These are phyloP conservation scores for Thielaviopsis euricoi DNA, from an alignment of 2,329 filamentous ascomycete species.

Conservation along the genomic window DNA sequence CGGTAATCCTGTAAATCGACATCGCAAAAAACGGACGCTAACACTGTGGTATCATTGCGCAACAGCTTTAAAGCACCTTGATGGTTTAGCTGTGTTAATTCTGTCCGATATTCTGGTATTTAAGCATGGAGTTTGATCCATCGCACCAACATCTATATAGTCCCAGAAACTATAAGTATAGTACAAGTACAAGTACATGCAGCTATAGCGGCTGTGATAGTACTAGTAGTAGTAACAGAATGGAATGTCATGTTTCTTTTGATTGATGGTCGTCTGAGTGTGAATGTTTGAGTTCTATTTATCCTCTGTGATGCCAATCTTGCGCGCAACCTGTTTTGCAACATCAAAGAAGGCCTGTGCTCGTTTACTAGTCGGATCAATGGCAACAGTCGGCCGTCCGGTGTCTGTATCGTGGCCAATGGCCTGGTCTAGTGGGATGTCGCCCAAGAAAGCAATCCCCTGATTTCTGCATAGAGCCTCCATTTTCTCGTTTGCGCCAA, in stretches of 20 bases:
- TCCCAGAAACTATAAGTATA: not conserved
- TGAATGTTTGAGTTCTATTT: not conserved
- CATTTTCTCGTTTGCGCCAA: conserved; percentile 51
- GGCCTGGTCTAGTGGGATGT: conserved; percentile 71
- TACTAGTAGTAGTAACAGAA: not conserved
- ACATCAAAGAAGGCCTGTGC: conserved; percentile 57
- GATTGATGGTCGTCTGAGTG: no score
- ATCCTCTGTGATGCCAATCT: conserved; percentile 21
- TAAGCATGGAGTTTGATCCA: no score
- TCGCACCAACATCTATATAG: not conserved
- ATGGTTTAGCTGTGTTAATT: not conserved
- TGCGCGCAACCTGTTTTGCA: conserved; percentile 36
- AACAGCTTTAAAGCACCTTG: conserved; percentile 3
- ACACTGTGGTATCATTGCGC: not conserved
- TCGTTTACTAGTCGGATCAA: conserved; percentile 61
- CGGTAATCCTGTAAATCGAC: not conserved
- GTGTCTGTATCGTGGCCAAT: conserved; percentile 79
- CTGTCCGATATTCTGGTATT: conserved; percentile 1
- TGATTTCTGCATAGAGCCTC: conserved; percentile 52
- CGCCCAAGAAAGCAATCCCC: conserved; percentile 64
- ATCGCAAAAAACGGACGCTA: not conserved
- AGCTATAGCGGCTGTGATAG: no score
- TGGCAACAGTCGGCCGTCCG: conserved; percentile 79
- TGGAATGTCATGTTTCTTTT: no score
- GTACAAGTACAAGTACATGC: no score